Conservation (phyloP, 345 rosid genomes). For the Excoecaria cochinchinensis region DNA sequence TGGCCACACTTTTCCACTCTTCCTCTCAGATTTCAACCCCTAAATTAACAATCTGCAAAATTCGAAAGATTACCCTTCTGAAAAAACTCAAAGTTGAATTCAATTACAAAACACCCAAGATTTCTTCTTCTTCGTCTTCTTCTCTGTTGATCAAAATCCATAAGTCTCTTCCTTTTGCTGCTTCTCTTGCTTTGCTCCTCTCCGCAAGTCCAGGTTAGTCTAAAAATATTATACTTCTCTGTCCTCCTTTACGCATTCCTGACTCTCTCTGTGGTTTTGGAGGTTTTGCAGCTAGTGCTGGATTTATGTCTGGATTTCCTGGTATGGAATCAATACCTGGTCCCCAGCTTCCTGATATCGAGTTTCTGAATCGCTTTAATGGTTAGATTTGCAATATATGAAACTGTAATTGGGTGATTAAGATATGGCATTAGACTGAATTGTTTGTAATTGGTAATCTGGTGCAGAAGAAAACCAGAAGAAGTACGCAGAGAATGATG, state of each 20-base stretch:
- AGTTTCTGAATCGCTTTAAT: constrained; percentile 68
- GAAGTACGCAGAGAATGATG: constrained; percentile 80
- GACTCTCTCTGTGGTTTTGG: background rate
- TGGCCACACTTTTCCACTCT: constrained; percentile 31
- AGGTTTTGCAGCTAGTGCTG: constrained; percentile 65
- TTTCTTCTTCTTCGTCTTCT: constrained; percentile 7
- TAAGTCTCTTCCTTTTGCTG: constrained; percentile 60
- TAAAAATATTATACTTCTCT: too few species aligned
- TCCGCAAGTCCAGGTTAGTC: constrained; percentile 59
- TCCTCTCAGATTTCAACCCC: constrained; percentile 22
- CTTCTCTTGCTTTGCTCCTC: constrained; percentile 65
- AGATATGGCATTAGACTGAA: background rate
- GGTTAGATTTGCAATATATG: constrained; percentile 37
- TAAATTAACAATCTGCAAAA: constrained; percentile 24
- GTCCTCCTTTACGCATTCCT: too few species aligned
- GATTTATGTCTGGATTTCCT: constrained; percentile 69
- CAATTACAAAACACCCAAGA: constrained; percentile 11
- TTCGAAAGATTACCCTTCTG: constrained; percentile 24
- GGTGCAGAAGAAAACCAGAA: constrained; percentile 86
- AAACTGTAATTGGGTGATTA: background rate
- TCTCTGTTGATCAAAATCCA: constrained; percentile 21
- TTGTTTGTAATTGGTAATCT: background rate
- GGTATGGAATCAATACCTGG: constrained; percentile 95
- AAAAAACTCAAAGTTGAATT: constrained; percentile 14
- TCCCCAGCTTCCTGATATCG: constrained; percentile 75